Percentiles rank a stretch among this genome's conserved stretches.
These are phyloP conservation scores for Avena eriantha DNA, from an alignment of 176 grass and related monocot genomes.

Conservation along the genomic window DNA sequence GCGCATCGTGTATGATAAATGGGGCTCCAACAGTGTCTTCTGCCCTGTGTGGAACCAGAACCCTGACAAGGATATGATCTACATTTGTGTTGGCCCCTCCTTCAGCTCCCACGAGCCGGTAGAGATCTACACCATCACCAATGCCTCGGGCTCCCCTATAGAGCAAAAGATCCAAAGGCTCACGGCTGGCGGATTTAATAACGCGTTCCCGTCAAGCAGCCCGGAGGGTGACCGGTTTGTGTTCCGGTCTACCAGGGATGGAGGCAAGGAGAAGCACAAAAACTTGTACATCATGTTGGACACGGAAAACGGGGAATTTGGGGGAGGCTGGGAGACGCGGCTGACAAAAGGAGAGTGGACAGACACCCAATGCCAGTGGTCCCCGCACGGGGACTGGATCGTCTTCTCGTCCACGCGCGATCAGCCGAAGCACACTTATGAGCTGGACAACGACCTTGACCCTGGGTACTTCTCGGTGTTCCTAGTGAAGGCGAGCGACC, in stretches of 20 bases:
- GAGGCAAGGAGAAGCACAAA: background rate
- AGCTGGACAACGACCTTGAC: too few relatives aligned
- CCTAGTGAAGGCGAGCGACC: background rate
- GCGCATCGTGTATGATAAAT: background rate
- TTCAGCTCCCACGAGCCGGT: background rate
- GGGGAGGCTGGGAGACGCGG: background rate
- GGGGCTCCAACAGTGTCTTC: background rate
- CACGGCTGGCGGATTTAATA: background rate
- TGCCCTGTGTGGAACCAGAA: conserved; percentile 54
- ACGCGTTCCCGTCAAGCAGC: conserved; percentile 27
- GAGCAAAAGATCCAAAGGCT: background rate
- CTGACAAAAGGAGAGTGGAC: conserved; percentile 13
- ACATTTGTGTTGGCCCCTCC: conserved; percentile 30
- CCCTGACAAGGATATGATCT: conserved; percentile 17
- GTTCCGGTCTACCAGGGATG: conserved; percentile 43
- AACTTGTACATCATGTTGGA: conserved; percentile 51
- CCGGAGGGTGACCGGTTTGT: conserved; percentile 14
- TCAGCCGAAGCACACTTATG: too few relatives aligned
- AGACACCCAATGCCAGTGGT: conserved; percentile 58
- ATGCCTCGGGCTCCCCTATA: background rate
- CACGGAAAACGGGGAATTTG: background rate
- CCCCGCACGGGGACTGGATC: conserved; percentile 47
- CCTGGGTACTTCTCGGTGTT: conserved; percentile 14
- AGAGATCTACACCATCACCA: conserved; percentile 28
- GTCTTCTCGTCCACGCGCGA: conserved; percentile 48